phyloP scores from a whole-genome alignment of 768 basidiomycete species.

The Agaricus sinodeliciosus region DNA sequence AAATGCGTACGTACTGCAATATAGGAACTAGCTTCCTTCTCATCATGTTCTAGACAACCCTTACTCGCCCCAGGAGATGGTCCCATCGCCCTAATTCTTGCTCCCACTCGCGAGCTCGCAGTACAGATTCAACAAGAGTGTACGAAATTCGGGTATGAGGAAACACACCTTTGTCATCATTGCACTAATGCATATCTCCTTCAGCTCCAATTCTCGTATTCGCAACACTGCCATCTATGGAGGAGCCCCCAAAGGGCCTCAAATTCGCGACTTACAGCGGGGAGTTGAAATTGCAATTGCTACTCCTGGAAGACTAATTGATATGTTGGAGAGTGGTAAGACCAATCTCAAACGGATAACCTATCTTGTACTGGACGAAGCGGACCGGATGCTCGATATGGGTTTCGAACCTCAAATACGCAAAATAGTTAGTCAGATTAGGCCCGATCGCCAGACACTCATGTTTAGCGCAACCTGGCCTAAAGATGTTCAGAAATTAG shows the following conservation, averaged over 20 bases:
- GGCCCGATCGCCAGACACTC: conserved; percentile 96
- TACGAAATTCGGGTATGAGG: conserved; percentile 86
- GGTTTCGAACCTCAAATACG: conserved; percentile 99
- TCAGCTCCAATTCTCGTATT: conserved; percentile 84
- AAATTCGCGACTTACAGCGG: conserved; percentile 95
- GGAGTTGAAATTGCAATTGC: conserved; percentile 98
- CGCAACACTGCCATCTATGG: conserved; percentile 99
- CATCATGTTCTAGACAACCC: conserved; percentile 60
- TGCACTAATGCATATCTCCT: background rate
- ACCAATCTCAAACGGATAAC: conserved; percentile 95
- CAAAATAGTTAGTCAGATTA: conserved; percentile 95
- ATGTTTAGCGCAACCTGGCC: conserved; percentile 99
- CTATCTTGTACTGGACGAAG: conserved; percentile 98
- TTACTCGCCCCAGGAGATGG: conserved; percentile 91
- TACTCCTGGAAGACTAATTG: conserved; percentile 99
- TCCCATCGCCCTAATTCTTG: conserved; percentile 93
- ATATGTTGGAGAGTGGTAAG: conserved; percentile 96
- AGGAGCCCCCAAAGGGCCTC: conserved; percentile 96
- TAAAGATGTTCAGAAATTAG: conserved; percentile 97
- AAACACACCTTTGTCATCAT: conserved; percentile 3
- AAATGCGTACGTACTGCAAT: conserved; percentile 71
- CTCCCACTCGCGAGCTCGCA: conserved; percentile 96
- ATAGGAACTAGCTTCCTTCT: conserved; percentile 10
- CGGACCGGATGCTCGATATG: conserved; percentile 99
- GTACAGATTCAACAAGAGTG: conserved; percentile 99